Percentiles rank a stretch among this genome's conserved stretches.
Conservation (phyloP, 2,329 filamentous ascomycete species). For the Colletotrichum sp. region DNA sequence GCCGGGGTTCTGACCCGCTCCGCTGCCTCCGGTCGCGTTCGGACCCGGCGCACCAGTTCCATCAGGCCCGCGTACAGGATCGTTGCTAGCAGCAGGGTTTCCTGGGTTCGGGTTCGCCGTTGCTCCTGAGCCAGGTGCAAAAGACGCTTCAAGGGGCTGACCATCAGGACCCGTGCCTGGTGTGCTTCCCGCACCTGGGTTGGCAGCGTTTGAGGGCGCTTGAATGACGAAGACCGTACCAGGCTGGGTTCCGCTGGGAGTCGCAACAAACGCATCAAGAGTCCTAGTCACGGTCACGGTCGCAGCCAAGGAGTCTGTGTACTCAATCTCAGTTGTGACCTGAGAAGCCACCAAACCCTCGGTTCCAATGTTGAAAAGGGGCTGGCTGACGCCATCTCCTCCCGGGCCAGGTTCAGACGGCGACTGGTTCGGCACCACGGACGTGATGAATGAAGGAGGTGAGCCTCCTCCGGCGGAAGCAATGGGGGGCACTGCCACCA, state of each 20-base stretch:
- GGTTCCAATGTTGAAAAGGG: background rate
- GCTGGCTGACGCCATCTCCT: background rate
- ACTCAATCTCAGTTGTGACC: background rate
- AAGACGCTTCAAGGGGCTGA: background rate
- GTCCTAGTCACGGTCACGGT: background rate
- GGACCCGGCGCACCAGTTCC: background rate
- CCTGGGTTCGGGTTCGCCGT: background rate
- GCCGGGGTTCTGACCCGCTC: background rate
- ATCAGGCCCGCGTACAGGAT: background rate
- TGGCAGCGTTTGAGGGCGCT: background rate
- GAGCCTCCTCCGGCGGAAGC: slow-evolving; percentile 10
- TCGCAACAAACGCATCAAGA: background rate
- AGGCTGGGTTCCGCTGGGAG: slow-evolving; percentile 3
- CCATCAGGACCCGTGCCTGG: background rate
- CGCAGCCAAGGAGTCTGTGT: background rate
- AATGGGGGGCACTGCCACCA: slow-evolving; percentile 3
- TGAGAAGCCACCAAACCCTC: background rate
- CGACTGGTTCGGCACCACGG: background rate
- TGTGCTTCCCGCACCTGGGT: background rate
- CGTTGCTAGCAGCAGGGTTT: background rate
- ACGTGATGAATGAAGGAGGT: background rate
- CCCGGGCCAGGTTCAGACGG: background rate
- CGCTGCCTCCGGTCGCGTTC: background rate
- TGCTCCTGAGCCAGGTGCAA: background rate
- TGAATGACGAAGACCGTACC: slow-evolving; percentile 10